Base-by-base conservation (phyloP, 177 flowering plant species). In the Vitis hybrid region DNA sequence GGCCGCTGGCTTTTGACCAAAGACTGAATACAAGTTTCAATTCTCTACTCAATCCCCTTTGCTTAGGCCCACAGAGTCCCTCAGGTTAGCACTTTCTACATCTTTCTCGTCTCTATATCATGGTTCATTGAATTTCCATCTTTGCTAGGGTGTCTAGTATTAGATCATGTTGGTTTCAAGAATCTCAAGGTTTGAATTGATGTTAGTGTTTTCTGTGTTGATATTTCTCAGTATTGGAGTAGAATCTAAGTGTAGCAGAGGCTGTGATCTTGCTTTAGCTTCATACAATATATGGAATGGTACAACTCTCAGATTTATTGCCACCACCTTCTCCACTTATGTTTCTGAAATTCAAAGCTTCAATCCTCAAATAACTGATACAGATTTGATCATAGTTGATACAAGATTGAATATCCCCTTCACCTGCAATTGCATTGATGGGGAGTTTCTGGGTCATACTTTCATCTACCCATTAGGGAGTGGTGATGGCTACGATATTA, bases 321-420 rank as follows among this genome's bases (percentile, higher is more conserved):
- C 24, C 74, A 3, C 0, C 59, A 2, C 10, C 57, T 38, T 38
- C 47, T 38, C 47, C 47, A 38, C 47, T 8, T 5, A 0, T 38
- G 0, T 38, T 38, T 38, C 47, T 0, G 7, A 52, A 0, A 74
- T 88, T 62, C 71, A 80, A 2, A 17, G 24, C 12, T 88, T 71
- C 81, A 88, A 86, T 70, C 77, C 75, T 2, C 31, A 60, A 11
- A n/a, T 91, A 10, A 11, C 78, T 7, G 81, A 73, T 69, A 71
- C 66, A 51, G 86, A 89, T 76, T 20, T 31, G 33, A 58, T 93
- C 31, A 17, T 0, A 1, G 15, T 74, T 0, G 75, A 2, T 5
- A 74, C 59, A 0, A 79, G 91, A 18, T 8, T 90, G 55, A 80
- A 82, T 67, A 75, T 91, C 17, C 98, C 98, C 4, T 88, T 90